phyloP scores from a whole-genome alignment of 768 basidiomycete genomes.

The Termitomyces sp. region DNA sequence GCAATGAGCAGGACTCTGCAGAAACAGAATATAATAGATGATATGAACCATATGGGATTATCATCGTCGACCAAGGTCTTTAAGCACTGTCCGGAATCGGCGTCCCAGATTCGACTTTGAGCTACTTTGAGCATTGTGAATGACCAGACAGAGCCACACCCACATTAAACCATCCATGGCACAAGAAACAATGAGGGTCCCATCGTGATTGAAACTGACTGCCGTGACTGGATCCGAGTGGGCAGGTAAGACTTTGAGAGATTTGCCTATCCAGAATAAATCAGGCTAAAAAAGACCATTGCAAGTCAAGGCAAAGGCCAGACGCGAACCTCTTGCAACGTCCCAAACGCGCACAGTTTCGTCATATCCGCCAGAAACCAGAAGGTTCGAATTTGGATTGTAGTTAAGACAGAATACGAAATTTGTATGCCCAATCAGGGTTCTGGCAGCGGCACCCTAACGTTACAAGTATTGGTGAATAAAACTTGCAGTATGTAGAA shows the following conservation, averaged over 20 bases:
- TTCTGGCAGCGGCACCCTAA: constrained; percentile 57
- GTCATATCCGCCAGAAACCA: constrained; percentile 93
- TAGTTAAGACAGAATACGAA: constrained; percentile 94
- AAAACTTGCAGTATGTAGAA: constrained; percentile 5
- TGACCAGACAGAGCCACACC: constrained; percentile 30
- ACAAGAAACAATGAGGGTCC: constrained; percentile 89
- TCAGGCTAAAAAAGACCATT: not conserved
- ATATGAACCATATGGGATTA: constrained; percentile 79
- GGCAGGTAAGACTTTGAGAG: constrained; percentile 85
- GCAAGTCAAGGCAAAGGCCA: not conserved
- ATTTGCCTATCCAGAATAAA: constrained; percentile 47
- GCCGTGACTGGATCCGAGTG: constrained; percentile 97
- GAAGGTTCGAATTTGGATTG: constrained; percentile 82
- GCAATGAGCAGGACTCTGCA: constrained; percentile 5
- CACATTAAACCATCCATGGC: constrained; percentile 98
- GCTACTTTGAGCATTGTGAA: constrained; percentile 4
- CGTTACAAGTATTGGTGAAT: constrained; percentile 6
- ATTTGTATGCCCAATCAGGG: constrained; percentile 82
- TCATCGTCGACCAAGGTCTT: constrained; percentile 97
- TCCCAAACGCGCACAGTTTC: constrained; percentile 99
- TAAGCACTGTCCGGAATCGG: constrained; percentile 93
- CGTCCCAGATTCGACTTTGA: constrained; percentile 92
- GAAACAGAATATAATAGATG: not conserved
- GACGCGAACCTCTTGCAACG: constrained; percentile 66
- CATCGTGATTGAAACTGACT: constrained; percentile 91